Evolutionary conservation across 2,329 filamentous ascomycete species (phyloP), one percentile per base, ranked within the genome.

Genomic region (Talaromyces sp.): DNA sequence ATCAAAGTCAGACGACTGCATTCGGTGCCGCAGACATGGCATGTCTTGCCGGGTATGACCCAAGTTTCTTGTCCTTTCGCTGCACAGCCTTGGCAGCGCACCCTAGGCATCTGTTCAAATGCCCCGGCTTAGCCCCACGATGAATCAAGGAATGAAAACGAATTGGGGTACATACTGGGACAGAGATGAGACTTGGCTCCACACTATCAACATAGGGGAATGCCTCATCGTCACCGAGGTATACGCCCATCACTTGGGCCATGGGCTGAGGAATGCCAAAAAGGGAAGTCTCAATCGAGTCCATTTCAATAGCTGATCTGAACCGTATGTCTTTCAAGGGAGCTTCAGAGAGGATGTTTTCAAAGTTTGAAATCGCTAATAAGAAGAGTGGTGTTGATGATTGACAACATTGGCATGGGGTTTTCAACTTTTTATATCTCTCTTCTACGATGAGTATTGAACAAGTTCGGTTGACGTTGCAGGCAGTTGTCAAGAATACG

Each of bases 21-120:
- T 26, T 55, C n/a, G 17, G 60, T 59, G 7, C 60, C 60, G 46
- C 60, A 62, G 31, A 62, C 31, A 31, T 62, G 60, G 21, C 60
- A 62, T 19, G 53, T 38, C 38, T 62, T 58, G 8, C 60, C 60
- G 26, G 56, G 60, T 46, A 62, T 62, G 13, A 62, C 60, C 60
- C 60, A 62, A 49, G 60, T 62, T n/a, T 62, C 60, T 13, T 41
- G 31, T 14, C 60, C 60, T 43, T 56, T 26, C n/a, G 49, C 46
- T n/a, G 49, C 35, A 21, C 60, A 62, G 4, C 24, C 46, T 43
- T 27, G 43, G 38, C 60, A 62, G 32, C 46, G 52, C 21, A 59
- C 53, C 10, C 60, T 57, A 41, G 57, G 57, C 60, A 62, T 62
- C 60, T 62, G 38, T 17, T 21, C 10, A 21, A 4, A 9, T 27